Evolutionary conservation across 176 grass and related monocot species (phyloP).

Genomic region (Saccharum officinarum): DNA sequence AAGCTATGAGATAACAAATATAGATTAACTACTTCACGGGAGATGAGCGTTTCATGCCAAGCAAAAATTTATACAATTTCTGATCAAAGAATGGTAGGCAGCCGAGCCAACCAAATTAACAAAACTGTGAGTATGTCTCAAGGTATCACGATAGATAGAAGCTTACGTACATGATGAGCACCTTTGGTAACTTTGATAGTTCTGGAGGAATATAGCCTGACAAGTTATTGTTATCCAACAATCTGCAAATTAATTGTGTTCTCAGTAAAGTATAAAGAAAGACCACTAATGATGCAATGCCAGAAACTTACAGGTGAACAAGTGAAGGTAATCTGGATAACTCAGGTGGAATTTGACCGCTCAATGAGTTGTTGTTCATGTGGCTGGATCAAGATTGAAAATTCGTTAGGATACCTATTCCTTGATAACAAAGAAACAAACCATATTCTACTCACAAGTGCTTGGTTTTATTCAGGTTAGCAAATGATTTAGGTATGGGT

Average conservation of each 20-base stretch:
- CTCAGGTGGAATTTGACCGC: slow-evolving; percentile 90
- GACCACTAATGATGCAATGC: slow-evolving; percentile 14
- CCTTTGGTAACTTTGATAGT: slow-evolving; percentile 47
- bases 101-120: neutral
- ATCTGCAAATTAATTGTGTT: slow-evolving; percentile 43
- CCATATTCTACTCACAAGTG: slow-evolving; percentile 84
- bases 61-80: neutral
- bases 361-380: slow-evolving; percentile 99
- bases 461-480: slow-evolving; percentile 80
- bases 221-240: slow-evolving; percentile 85
- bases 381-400: slow-evolving; percentile 60
- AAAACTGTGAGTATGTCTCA: slow-evolving; percentile 8
- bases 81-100: slow-evolving; percentile 13
- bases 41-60: neutral
- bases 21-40: neutral
- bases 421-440: slow-evolving; percentile 24
- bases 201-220: slow-evolving; percentile 60
- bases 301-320: slow-evolving; percentile 86
- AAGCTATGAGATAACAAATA: slow-evolving; percentile 21
- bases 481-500: slow-evolving; percentile 83
- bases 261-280: slow-evolving; percentile 37
- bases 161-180: slow-evolving; percentile 66
- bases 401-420: slow-evolving; percentile 26
- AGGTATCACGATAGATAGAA: slow-evolving; percentile 24
- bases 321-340: slow-evolving; percentile 78